Percentiles rank a stretch among this genome's conserved stretches.
Evolutionary conservation across 2,329 filamentous ascomycete genomes (phyloP).

Genomic region (Pestalotiopsis sp.): DNA sequence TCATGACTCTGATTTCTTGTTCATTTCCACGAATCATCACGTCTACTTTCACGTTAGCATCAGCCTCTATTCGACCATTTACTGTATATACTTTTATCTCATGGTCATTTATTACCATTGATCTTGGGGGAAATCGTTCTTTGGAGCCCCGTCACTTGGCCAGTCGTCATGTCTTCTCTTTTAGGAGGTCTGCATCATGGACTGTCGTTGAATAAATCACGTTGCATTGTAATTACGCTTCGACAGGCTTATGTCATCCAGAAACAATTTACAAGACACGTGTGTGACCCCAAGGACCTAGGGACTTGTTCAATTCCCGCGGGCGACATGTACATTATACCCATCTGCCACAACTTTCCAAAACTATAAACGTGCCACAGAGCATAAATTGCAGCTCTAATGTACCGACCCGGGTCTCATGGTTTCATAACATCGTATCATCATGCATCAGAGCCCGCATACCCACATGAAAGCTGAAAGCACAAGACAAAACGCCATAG

Average conservation of each 20-base stretch:
- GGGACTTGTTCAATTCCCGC: background rate
- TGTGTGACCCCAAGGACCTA: background rate
- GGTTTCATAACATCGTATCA: background rate
- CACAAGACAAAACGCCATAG: slow-evolving; percentile 16
- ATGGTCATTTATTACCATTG: background rate
- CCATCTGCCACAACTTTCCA: background rate
- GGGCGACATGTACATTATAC: background rate
- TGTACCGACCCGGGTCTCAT: background rate
- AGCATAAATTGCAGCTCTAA: background rate
- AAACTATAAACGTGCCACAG: background rate
- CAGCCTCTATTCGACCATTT: background rate
- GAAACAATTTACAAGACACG: background rate
- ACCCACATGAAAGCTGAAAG: slow-evolving; percentile 17
- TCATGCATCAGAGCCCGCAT: slow-evolving; percentile 13
- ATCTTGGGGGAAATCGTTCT: background rate
- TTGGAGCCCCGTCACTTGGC: background rate
- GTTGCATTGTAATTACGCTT: background rate
- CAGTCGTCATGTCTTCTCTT: background rate
- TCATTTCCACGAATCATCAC: background rate
- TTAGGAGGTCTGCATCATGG: background rate
- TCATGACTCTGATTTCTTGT: background rate
- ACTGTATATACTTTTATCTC: background rate
- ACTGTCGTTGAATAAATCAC: background rate
- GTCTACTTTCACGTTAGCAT: background rate
- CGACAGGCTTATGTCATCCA: background rate